Evolutionary conservation across 495 filamentous ascomycete genomes (phyloP).

Genomic region (Rostrohypoxylon terebratum): DNA sequence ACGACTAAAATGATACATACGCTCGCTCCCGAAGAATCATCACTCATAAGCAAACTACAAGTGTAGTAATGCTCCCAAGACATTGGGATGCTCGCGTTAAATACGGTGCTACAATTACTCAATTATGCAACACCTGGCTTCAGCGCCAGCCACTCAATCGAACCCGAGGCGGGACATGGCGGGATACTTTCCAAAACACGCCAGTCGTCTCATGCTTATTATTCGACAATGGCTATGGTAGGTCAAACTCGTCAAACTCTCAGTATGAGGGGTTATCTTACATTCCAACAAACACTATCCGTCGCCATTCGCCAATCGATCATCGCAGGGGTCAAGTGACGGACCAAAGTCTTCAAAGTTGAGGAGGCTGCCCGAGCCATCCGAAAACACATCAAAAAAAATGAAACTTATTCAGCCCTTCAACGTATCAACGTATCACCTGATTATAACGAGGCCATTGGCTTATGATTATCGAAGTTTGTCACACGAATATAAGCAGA

Average conservation of each 20-base stretch:
- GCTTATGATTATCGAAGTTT: neutral
- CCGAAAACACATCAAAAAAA: slow-evolving; percentile 9
- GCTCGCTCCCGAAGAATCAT: slow-evolving; percentile 21
- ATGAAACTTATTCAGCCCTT: slow-evolving; percentile 11
- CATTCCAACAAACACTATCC: slow-evolving; percentile 2
- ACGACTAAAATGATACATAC: slow-evolving; percentile 12
- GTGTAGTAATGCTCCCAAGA: slow-evolving; percentile 29
- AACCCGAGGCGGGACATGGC: slow-evolving; percentile 8
- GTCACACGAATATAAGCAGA: slow-evolving; percentile 7
- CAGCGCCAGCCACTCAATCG: slow-evolving; percentile 1
- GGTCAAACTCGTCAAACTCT: neutral
- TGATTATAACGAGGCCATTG: slow-evolving; percentile 19
- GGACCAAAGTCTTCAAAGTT: slow-evolving; percentile 3
- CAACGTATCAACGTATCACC: slow-evolving; percentile 1
- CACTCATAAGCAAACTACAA: slow-evolving; percentile 31
- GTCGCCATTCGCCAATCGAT: neutral
- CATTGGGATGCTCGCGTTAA: neutral
- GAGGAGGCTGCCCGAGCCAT: slow-evolving; percentile 23
- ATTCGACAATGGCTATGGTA: slow-evolving; percentile 26
- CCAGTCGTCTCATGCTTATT: slow-evolving; percentile 20
- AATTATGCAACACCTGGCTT: neutral
- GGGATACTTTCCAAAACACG: slow-evolving; percentile 17
- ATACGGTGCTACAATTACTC: slow-evolving; percentile 10
- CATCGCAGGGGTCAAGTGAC: slow-evolving; percentile 37
- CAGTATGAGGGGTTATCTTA: slow-evolving; percentile 13